Evolutionary conservation across 306 rosid species (phyloP).

Genomic region (Ziziphus jujuba): DNA sequence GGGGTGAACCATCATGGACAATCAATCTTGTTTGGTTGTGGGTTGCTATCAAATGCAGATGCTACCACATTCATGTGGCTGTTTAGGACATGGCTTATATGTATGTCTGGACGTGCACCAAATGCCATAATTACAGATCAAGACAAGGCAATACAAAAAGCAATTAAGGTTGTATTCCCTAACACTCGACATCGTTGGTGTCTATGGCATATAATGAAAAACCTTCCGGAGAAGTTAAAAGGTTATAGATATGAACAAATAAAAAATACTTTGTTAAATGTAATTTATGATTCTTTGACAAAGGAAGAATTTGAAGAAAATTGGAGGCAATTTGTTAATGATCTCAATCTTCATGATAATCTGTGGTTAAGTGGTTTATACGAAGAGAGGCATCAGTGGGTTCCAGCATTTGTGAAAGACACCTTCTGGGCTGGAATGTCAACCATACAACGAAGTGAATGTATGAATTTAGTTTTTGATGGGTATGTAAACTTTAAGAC

Average conservation of each 20-base stretch:
- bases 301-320: slow-evolving; percentile 15
- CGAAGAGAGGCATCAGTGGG: slow-evolving; percentile 22
- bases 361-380: slow-evolving; percentile 16
- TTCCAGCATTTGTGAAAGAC: slow-evolving; percentile 24
- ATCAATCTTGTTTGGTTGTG: slow-evolving; percentile 19
- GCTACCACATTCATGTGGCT: slow-evolving; percentile 19
- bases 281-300: slow-evolving; percentile 18
- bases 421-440: slow-evolving; percentile 30
- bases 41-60: slow-evolving; percentile 15
- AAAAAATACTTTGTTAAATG: not conserved
- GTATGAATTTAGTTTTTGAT: slow-evolving; percentile 15
- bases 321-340: slow-evolving; percentile 17
- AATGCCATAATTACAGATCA: slow-evolving; percentile 27
- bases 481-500: not conserved
- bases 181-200: slow-evolving; percentile 26
- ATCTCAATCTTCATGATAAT: slow-evolving; percentile 6
- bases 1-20: slow-evolving; percentile 22
- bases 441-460: slow-evolving; percentile 12
- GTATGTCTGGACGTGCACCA: slow-evolving; percentile 20
- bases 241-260: slow-evolving; percentile 17
- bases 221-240: slow-evolving; percentile 18
- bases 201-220: slow-evolving; percentile 27
- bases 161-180: slow-evolving; percentile 23
- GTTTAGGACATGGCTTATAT: slow-evolving; percentile 23
- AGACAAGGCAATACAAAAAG: slow-evolving; percentile 24